Conservation (phyloP, 345 rosid species). For the Acer negundo region DNA sequence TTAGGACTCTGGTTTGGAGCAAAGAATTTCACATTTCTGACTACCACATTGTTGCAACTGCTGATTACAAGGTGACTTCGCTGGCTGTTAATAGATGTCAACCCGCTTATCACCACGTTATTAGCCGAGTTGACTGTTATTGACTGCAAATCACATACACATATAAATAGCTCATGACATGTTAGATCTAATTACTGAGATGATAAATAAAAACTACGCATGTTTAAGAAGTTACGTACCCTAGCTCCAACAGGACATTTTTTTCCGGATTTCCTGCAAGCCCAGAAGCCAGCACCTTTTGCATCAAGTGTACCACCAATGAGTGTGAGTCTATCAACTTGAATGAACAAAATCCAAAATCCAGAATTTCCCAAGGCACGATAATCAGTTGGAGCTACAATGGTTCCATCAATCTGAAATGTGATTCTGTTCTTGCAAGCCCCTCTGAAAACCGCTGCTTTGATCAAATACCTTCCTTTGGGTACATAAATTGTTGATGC, state of each 20-base stretch:
- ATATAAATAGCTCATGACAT: not conserved
- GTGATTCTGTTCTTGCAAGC: constrained; percentile 44
- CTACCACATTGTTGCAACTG: constrained; percentile 24
- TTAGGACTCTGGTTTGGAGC: constrained; percentile 46
- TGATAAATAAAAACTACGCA: too few relatives aligned
- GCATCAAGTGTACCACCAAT: constrained; percentile 45
- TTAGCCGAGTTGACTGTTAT: constrained; percentile 37
- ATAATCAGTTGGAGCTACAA: constrained; percentile 45
- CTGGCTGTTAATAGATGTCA: constrained; percentile 42
- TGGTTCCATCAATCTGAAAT: constrained; percentile 34
- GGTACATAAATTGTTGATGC: constrained; percentile 35
- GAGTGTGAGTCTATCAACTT: constrained; percentile 34
- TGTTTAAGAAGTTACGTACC: constrained; percentile 23
- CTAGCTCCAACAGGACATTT: constrained; percentile 46
- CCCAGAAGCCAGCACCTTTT: constrained; percentile 36
- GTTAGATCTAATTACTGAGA: not conserved
- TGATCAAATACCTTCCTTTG: constrained; percentile 27
- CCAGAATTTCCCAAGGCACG: constrained; percentile 30
- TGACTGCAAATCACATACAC: constrained; percentile 34
- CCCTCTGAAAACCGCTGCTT: constrained; percentile 32
- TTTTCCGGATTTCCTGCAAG: constrained; percentile 37
- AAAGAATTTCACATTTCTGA: constrained; percentile 23
- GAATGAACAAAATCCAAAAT: constrained; percentile 40
- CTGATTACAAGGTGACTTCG: constrained; percentile 34
- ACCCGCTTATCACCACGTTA: constrained; percentile 28